Percentiles rank a stretch among this genome's conserved stretches.
Evolutionary conservation across 108 stramenopile genomes (phyloP).

Genomic region (Mayamaea pseudoterrestris): DNA sequence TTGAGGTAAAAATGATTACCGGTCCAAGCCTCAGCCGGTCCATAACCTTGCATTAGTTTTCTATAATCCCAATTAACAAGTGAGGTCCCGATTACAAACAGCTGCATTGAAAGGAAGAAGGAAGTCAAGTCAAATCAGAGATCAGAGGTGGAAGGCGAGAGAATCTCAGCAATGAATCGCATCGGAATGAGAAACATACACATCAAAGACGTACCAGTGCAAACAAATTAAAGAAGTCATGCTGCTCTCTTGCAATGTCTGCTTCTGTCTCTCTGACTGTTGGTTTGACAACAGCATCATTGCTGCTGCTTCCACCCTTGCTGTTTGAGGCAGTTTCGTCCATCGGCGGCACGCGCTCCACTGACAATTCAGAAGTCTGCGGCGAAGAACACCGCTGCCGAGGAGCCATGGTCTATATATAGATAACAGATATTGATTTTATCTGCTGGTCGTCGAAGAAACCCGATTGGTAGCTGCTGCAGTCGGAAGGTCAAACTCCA

Average conservation of each 20-base stretch:
- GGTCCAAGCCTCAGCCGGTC: background rate
- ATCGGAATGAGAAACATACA: background rate
- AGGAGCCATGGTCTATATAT: no score
- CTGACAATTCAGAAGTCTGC: no score
- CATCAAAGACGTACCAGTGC: constrained; percentile 28
- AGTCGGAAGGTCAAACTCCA: no score
- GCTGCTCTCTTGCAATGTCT: constrained; percentile 40
- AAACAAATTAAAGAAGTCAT: constrained; percentile 68
- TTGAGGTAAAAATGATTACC: constrained; percentile 25
- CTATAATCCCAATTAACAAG: constrained; percentile 13
- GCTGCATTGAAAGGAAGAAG: background rate
- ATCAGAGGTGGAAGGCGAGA: background rate
- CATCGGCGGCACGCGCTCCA: no score
- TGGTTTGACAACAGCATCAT: no score
- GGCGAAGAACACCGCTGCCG: no score
- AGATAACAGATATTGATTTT: no score
- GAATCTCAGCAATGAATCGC: background rate
- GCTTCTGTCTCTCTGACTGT: constrained; percentile 40
- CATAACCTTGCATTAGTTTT: background rate
- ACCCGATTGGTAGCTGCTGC: no score
- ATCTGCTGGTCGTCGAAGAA: no score
- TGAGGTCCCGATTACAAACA: constrained; percentile 12
- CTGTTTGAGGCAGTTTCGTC: no score
- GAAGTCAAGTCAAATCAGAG: background rate
- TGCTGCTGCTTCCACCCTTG: no score